These are phyloP conservation scores for Backusella luteola DNA, from an alignment of 192 early-diverging fungal genomes.

Conservation along the genomic window DNA sequence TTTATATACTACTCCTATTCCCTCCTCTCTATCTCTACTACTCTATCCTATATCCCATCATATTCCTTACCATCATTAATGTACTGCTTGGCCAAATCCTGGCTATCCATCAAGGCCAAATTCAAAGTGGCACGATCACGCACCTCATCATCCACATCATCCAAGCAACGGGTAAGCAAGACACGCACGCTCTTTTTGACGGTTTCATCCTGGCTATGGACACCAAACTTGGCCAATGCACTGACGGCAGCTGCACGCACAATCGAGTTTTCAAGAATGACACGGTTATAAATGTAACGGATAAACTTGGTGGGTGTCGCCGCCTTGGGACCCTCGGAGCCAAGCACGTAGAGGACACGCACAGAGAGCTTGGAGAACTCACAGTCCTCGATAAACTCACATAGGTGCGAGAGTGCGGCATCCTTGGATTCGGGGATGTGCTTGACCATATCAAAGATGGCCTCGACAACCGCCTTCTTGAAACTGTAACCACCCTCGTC, in stretches of 20 bases:
- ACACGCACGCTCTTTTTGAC: conserved; percentile 78
- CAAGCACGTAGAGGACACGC: conserved; percentile 91
- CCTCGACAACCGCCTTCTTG: conserved; percentile 95
- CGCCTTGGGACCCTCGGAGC: conserved; percentile 90
- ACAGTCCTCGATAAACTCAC: conserved; percentile 99
- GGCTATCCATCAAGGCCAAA: conserved; percentile 76
- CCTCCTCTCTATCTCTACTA: background rate
- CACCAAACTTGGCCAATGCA: conserved; percentile 92
- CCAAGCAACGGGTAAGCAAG: conserved; percentile 82
- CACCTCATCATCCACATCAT: conserved; percentile 98
- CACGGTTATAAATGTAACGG: conserved; percentile 98
- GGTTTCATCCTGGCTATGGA: conserved; percentile 67
- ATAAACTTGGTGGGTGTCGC: conserved; percentile 93
- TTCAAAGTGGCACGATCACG: conserved; percentile 93
- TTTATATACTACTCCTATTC: no score
- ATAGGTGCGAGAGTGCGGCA: conserved; percentile 89
- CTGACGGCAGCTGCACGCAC: conserved; percentile 97
- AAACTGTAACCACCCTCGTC: conserved; percentile 98
- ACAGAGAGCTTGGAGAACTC: conserved; percentile 98
- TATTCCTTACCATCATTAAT: conserved; percentile 71
- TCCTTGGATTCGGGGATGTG: conserved; percentile 95
- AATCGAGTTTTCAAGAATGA: conserved; percentile 95
- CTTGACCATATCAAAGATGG: conserved; percentile 94
- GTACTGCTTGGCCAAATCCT: conserved; percentile 39
- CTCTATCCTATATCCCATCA: background rate